These are phyloP conservation scores for Cyberlindnera mrakii DNA, from an alignment of 805 yeast genomes.

Conservation along the genomic window DNA sequence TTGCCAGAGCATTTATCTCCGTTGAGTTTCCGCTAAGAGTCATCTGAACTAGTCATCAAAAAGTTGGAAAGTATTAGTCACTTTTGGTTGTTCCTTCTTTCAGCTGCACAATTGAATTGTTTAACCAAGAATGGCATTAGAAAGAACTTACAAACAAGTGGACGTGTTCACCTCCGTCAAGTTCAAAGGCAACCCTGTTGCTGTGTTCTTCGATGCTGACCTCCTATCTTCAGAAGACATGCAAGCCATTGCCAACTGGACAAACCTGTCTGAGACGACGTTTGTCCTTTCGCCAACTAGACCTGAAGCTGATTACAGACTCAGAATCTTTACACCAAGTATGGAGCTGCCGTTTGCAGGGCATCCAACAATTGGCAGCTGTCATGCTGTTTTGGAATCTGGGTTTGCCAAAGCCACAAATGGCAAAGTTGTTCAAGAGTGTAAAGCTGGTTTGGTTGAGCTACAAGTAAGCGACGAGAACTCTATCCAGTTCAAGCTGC, in stretches of 20 bases:
- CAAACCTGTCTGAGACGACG: conserved; percentile 54
- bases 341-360: conserved; percentile 57
- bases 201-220: conserved; percentile 40
- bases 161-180: conserved; percentile 28
- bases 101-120: no score
- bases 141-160: conserved; percentile 26
- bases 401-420: conserved; percentile 25
- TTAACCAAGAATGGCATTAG: not conserved
- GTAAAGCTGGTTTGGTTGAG: conserved; percentile 38
- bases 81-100: no score
- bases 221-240: conserved; percentile 33
- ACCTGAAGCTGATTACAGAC: conserved; percentile 37
- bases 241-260: conserved; percentile 50
- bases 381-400: conserved; percentile 38
- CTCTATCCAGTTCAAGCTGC: conserved; percentile 26
- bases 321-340: conserved; percentile 44
- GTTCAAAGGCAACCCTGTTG: conserved; percentile 45
- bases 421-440: conserved; percentile 35
- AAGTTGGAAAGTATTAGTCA: no score
- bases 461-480: conserved; percentile 23
- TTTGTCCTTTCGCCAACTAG: conserved; percentile 39
- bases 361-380: conserved; percentile 55
- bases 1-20: no score
- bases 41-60: no score
- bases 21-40: no score